A percentile compares a stretch with the other conserved stretches of the same genome.
phyloP scores from a whole-genome alignment of 352 stramenopile genomes.

The Blastocystis sp. region DNA sequence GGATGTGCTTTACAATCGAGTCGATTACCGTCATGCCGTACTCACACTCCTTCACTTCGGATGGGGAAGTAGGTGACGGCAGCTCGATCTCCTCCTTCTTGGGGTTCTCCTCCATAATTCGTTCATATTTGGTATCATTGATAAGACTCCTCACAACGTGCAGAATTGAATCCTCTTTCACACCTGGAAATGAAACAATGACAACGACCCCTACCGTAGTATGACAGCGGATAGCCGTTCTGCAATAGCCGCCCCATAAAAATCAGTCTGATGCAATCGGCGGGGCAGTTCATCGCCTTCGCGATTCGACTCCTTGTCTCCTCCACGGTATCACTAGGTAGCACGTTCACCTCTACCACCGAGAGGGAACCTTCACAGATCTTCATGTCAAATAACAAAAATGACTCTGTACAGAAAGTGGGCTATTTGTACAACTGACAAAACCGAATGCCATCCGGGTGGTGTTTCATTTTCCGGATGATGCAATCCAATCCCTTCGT shows the following conservation, averaged over 20 bases:
- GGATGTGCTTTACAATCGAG: slow-evolving; percentile 53
- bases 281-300: background rate
- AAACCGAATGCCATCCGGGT: no score
- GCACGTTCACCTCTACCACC: slow-evolving; percentile 7
- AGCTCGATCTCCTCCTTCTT: background rate
- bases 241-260: slow-evolving; percentile 33
- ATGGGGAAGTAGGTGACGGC: background rate
- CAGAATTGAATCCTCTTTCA: slow-evolving; percentile 35
- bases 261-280: slow-evolving; percentile 20
- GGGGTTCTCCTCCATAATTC: background rate
- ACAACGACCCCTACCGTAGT: background rate
- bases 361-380: background rate
- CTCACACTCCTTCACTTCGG: background rate
- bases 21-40: background rate
- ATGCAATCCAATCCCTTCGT: background rate
- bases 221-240: background rate
- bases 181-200: background rate
- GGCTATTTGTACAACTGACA: background rate
- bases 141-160: slow-evolving; percentile 10
- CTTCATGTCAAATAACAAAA: background rate
- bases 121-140: background rate
- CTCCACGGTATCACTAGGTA: slow-evolving; percentile 5
- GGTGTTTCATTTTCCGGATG: background rate
- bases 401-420: background rate
- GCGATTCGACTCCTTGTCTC: slow-evolving; percentile 22